Conservation (phyloP, 2,329 filamentous ascomycete genomes). For the Coleophoma crateriformis region DNA sequence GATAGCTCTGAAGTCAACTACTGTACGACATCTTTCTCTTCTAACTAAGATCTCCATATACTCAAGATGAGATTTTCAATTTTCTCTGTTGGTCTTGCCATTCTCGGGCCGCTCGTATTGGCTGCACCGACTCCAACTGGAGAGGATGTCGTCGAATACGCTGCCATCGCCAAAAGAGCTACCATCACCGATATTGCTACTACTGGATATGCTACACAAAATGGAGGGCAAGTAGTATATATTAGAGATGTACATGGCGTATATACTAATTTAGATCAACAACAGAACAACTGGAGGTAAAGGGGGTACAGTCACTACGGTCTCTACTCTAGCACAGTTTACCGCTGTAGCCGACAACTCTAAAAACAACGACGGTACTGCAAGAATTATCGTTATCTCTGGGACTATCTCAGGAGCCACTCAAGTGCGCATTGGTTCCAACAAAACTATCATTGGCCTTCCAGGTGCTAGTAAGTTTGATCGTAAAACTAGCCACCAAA, state of each 20-base stretch:
- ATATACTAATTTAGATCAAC: not conserved
- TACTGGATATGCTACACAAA: constrained; percentile 34
- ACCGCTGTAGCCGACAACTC: constrained; percentile 39
- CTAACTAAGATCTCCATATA: not conserved
- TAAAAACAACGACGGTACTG: constrained; percentile 22
- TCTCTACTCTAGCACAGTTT: constrained; percentile 43
- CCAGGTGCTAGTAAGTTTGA: not conserved
- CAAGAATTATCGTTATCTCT: constrained; percentile 38
- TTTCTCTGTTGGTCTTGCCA: constrained; percentile 38
- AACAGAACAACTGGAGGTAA: constrained; percentile 43
- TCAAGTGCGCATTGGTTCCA: constrained; percentile 38
- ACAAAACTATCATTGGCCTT: constrained; percentile 44
- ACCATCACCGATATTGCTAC: constrained; percentile 15
- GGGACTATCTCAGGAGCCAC: constrained; percentile 36
- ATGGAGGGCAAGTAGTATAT: constrained; percentile 22
- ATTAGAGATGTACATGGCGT: not conserved
- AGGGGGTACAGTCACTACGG: constrained; percentile 46
- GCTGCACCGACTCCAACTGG: constrained; percentile 45
- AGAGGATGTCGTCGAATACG: constrained; percentile 34
- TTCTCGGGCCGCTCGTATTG: too few species aligned
- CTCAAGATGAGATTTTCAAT: constrained; percentile 43
- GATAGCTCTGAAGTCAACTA: too few species aligned
- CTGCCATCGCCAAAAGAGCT: constrained; percentile 35
- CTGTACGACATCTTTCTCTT: too few species aligned
- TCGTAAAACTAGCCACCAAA: not conserved